Conservation (phyloP, 2,329 filamentous ascomycete species). For the Aspergillus sp. region DNA sequence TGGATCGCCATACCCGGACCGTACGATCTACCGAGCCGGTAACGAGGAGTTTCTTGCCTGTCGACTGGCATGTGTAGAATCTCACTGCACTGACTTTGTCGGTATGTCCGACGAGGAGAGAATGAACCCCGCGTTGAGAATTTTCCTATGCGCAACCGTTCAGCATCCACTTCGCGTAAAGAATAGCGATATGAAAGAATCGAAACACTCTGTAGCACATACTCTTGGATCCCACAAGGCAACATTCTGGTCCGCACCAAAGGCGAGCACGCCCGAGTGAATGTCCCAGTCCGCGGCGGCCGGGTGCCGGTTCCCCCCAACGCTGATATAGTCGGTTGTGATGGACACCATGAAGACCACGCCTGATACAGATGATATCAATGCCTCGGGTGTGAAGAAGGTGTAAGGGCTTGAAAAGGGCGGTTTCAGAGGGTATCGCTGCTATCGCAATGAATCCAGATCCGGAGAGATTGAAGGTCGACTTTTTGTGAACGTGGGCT, state of each 20-base stretch:
- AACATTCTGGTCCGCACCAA: constrained; percentile 81
- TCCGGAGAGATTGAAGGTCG: not conserved
- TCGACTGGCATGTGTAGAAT: constrained; percentile 56
- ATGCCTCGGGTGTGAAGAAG: not conserved
- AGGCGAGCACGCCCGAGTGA: constrained; percentile 66
- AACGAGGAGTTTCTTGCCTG: constrained; percentile 54
- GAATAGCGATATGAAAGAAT: not conserved
- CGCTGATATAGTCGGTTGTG: constrained; percentile 54
- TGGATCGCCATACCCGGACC: constrained; percentile 56
- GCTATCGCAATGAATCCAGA: not conserved
- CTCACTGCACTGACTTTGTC: constrained; percentile 76
- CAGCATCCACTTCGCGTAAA: constrained; percentile 6
- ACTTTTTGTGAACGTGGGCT: constrained; percentile 21
- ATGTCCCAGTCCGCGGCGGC: constrained; percentile 82
- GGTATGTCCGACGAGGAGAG: constrained; percentile 67
- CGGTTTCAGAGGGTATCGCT: not conserved
- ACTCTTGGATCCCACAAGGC: constrained; percentile 80
- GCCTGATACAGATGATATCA: not conserved
- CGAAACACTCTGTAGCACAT: constrained; percentile 29
- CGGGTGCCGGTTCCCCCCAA: constrained; percentile 85
- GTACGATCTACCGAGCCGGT: constrained; percentile 77
- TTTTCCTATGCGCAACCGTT: constrained; percentile 32
- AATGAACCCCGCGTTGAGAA: constrained; percentile 52
- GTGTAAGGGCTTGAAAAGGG: not conserved
- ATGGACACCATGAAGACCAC: constrained; percentile 30